Conservation (phyloP, 108 stramenopile species). For the Ochromonas danica region DNA sequence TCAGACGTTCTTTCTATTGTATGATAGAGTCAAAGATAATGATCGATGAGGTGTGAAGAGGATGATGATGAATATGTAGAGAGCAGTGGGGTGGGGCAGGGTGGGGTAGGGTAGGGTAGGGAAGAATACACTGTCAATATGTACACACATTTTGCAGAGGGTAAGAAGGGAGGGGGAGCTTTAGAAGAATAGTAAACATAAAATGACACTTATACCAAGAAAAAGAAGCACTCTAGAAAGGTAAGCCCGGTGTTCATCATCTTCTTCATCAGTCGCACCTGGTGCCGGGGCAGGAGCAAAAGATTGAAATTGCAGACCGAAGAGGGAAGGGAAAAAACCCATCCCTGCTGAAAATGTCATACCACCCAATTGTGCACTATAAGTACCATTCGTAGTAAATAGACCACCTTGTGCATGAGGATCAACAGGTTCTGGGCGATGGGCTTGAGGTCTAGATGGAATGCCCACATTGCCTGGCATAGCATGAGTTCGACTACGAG, state of each 20-base stretch:
- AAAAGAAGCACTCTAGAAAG: conserved; percentile 67
- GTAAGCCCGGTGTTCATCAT: conserved; percentile 37
- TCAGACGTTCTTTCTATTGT: no score
- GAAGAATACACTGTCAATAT: no score
- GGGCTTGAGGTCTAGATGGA: conserved; percentile 39
- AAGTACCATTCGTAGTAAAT: background rate
- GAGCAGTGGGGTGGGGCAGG: no score
- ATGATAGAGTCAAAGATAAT: no score
- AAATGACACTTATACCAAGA: conserved; percentile 69
- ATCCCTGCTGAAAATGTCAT: conserved; percentile 40
- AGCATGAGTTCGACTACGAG: background rate
- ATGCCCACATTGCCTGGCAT: background rate
- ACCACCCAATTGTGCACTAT: conserved; percentile 29
- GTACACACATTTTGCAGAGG: no score
- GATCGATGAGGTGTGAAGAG: no score
- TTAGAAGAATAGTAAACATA: conserved; percentile 71
- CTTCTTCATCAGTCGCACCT: conserved; percentile 23
- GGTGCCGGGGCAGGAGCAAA: background rate
- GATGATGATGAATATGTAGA: no score
- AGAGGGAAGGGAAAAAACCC: conserved; percentile 57
- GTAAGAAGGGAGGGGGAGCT: no score
- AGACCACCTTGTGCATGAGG: background rate
- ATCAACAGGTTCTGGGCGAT: background rate
- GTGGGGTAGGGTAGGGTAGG: no score
- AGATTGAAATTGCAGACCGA: conserved; percentile 50